Evolutionary conservation across 768 basidiomycete species (phyloP), one percentile per base, ranked within the genome.

Genomic region (Astraeus odoratus): DNA sequence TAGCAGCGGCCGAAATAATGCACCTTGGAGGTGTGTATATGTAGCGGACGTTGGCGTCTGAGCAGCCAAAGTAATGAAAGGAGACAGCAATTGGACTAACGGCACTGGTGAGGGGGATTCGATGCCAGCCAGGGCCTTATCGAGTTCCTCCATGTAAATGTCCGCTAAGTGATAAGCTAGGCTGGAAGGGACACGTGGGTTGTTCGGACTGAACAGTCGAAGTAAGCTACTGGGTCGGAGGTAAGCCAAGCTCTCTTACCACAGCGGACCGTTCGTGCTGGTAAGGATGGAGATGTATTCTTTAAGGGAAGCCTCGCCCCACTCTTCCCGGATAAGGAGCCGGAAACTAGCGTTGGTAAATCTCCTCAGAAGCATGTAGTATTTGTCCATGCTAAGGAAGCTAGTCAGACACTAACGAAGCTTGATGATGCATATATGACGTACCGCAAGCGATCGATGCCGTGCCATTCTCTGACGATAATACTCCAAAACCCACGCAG

Each of bases 401-500:
- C 40, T 23, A 44, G 18, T 30, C 18, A 10, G 33, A 15, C 26
- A 20, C 43, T n/a, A 30, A 31, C 4, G 44, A 26, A 2, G 35
- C 7, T 15, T 5, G 19, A 31, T 10, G 24, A 7, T 27, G 6
- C n/a, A n/a, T n/a, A n/a, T n/a, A n/a, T n/a, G 26, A 62, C 78
- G 51, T 51, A 95, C 94, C 95, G 72, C 54, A 95, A 67, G 35
- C 87, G 75, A 60, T 99, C 95, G 26, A 99, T 86, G 3, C 90
- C 87, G 51, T 74, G 82, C 94, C 95, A 98, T 66, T 99, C 95
- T 10, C 92, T 73, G 6, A 93, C 86, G 3, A 81, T 87, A 4
- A 83, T 78, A 55, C 80, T 78, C 95, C 95, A 99, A 59, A 98
- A 99, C 0, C 90, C 92, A 16, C 74, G 72, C 36, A 97, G 68